Evolutionary conservation across 2,329 filamentous ascomycete species (phyloP).

Genomic region (Lasiodiplodia sp.): DNA sequence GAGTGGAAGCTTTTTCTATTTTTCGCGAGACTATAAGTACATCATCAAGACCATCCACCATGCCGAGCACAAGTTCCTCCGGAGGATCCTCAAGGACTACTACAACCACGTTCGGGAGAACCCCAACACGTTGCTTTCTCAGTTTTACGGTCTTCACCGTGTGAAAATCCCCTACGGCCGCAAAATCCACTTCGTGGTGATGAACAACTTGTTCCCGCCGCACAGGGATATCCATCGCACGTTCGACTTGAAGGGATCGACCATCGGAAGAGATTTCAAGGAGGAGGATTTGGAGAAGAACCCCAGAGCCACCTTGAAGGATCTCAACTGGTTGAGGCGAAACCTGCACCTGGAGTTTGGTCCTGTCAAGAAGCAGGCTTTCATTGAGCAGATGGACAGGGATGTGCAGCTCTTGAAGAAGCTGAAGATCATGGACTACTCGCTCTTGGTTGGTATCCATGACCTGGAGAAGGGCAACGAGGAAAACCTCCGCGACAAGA

Average conservation of each 20-base stretch:
- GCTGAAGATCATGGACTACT: conserved; percentile 98
- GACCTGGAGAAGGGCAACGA: conserved; percentile 91
- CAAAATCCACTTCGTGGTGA: conserved; percentile 99
- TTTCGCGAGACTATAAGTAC: conserved; percentile 99
- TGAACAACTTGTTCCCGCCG: conserved; percentile 99
- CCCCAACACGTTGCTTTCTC: conserved; percentile 94
- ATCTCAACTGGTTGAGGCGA: conserved; percentile 92
- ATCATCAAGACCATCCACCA: conserved; percentile 99
- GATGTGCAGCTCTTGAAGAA: conserved; percentile 88
- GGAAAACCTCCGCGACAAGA: conserved; percentile 89
- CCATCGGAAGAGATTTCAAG: conserved; percentile 87
- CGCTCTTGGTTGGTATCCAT: conserved; percentile 91
- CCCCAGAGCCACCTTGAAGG: conserved; percentile 91
- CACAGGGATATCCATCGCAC: conserved; percentile 97
- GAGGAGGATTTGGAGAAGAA: conserved; percentile 90
- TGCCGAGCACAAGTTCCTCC: conserved; percentile 85
- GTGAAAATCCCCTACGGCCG: conserved; percentile 98
- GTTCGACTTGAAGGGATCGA: conserved; percentile 96
- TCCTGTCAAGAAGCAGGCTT: conserved; percentile 83
- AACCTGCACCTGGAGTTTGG: conserved; percentile 88
- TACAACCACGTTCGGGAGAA: conserved; percentile 92
- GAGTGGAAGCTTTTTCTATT: conserved; percentile 99
- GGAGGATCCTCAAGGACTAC: conserved; percentile 87
- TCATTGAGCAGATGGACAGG: conserved; percentile 85
- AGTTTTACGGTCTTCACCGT: conserved; percentile 96